Evolutionary conservation across 768 basidiomycete genomes (phyloP), one percentile per base, ranked within the genome.

Genomic region (Xanthoconium purpureum): DNA sequence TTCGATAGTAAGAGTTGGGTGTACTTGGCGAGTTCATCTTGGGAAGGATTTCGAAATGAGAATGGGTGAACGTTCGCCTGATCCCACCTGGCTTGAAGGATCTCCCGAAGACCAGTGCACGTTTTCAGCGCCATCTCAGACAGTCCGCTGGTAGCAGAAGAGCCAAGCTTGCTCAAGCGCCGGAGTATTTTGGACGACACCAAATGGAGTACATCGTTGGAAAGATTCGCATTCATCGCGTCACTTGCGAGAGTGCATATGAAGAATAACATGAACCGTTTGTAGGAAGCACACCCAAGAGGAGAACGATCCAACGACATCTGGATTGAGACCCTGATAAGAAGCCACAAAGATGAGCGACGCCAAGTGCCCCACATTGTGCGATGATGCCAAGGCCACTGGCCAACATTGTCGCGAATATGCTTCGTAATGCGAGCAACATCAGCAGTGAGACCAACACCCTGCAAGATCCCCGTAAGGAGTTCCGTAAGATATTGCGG

Each of bases 71-170:
- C 6, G 43, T 45, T 71, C 69, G 73, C 18, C 17, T 47, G 35
- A 20, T 49, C 51, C 78, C 77, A 77, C 37, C 76, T 67, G 9
- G 24, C 35, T 50, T 74, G 63, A 29, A 79, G 54, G 8, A 50
- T 18, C 38, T 49, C 44, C 55, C 46, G 42, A 59, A 67, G 52
- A 32, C 7, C 2, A 11, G 44, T 6, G 17, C 10, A 32, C 6
- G 45, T 32, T 29, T 30, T 12, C 17, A 20, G 24, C 2, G 29
- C 45, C 37, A 39, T 30, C 12, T 54, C 29, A 15, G 37, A 47
- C 14, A 54, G 52, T 37, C 52, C 39, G 18, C 39, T 18, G 6
- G 37, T n/a, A 2, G 10, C 10, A 7, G 14, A 28, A 15, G n/a
- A 3, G 3, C 6, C 36, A 37, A 38, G 28, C 44, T 53, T 53